These are phyloP conservation scores for Buddleja alternifolia DNA, from an alignment of 257 asterid genomes.

Conservation along the genomic window DNA sequence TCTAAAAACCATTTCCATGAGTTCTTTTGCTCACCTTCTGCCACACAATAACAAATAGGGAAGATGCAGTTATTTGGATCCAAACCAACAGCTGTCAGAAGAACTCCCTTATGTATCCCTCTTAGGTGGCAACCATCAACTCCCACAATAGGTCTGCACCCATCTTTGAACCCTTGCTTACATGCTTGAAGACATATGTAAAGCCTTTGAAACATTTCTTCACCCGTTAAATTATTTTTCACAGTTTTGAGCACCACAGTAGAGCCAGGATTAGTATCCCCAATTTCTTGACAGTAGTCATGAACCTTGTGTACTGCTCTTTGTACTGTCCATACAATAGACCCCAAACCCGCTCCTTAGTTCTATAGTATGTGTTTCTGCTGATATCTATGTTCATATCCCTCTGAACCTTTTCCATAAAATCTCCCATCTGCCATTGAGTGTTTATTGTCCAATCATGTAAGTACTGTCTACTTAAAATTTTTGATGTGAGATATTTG, in stretches of 20 bases:
- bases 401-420: neutral
- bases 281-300: no score
- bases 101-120: no score
- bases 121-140: no score
- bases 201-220: neutral
- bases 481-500: neutral
- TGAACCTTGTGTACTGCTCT: no score
- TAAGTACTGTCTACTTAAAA: neutral
- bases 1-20: neutral
- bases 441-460: neutral
- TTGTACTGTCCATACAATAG: neutral
- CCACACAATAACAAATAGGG: neutral
- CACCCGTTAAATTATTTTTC: neutral
- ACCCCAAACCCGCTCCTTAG: neutral
- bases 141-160: no score
- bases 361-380: neutral
- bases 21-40: neutral
- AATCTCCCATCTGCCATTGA: neutral
- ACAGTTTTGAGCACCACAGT: no score
- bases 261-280: no score
- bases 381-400: neutral
- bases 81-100: no score
- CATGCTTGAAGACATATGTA: neutral
- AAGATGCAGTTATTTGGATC: no score
- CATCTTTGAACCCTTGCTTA: neutral